Conservation (phyloP, 805 yeast species). For the Wickerhamomyces alni region DNA sequence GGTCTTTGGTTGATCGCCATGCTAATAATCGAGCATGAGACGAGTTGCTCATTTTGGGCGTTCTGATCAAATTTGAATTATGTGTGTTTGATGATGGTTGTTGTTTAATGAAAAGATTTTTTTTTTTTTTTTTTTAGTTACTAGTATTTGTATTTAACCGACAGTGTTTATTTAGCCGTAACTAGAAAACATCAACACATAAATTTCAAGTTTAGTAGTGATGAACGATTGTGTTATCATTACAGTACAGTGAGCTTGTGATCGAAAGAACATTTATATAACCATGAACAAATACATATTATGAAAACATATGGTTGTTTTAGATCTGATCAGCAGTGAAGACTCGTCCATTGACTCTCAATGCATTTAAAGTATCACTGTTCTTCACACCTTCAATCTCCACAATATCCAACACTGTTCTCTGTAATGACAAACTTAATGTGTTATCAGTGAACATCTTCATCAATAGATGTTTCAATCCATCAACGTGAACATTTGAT, state of each 20-base stretch:
- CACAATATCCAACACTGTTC: conserved; percentile 49
- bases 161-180: too few species aligned
- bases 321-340: background rate
- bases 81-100: too few species aligned
- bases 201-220: too few species aligned
- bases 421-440: conserved; percentile 44
- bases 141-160: too few species aligned
- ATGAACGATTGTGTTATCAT: too few species aligned
- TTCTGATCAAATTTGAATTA: too few species aligned
- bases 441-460: conserved; percentile 62
- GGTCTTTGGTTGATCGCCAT: conserved; percentile 8
- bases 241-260: too few species aligned
- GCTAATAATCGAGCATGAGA: background rate
- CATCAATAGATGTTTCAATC: conserved; percentile 53
- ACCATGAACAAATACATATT: too few species aligned
- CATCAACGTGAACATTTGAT: conserved; percentile 52
- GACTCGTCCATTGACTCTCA: conserved; percentile 14
- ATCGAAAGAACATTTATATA: too few species aligned
- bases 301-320: too few species aligned
- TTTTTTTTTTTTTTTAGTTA: background rate
- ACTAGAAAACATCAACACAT: too few species aligned
- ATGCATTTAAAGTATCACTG: conserved; percentile 25
- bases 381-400: conserved; percentile 41
- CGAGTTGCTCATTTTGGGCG: background rate
- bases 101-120: too few species aligned